Percentiles rank a stretch among this genome's conserved stretches.
Evolutionary conservation across 2,329 filamentous ascomycete species (phyloP).

Genomic region (Aspergillus jensenii): DNA sequence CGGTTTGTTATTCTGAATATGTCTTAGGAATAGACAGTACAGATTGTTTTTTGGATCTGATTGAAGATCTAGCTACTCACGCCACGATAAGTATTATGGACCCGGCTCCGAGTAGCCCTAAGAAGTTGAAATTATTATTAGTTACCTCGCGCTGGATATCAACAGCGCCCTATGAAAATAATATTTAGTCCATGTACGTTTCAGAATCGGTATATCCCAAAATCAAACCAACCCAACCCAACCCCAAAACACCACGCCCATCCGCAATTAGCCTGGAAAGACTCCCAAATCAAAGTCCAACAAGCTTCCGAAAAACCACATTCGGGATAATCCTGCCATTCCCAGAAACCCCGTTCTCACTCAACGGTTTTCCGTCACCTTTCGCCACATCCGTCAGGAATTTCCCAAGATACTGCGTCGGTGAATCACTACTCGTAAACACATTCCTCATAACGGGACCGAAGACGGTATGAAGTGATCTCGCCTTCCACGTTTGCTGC

Average conservation of each 20-base stretch:
- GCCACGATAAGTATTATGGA: too few species aligned
- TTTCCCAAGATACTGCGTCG: slow-evolving; percentile 49
- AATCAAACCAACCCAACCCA: background rate
- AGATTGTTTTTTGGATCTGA: too few species aligned
- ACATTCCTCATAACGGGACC: background rate
- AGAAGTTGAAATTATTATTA: background rate
- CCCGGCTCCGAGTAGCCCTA: too few species aligned
- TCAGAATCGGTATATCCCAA: background rate
- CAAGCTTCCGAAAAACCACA: slow-evolving; percentile 9
- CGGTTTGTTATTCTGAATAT: too few species aligned
- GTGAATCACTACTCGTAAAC: slow-evolving; percentile 31
- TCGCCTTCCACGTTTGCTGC: slow-evolving; percentile 20
- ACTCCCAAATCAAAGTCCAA: slow-evolving; percentile 3
- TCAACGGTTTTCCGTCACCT: slow-evolving; percentile 6
- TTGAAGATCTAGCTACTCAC: too few species aligned
- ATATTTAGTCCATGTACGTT: background rate
- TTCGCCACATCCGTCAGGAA: slow-evolving; percentile 51
- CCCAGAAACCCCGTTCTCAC: slow-evolving; percentile 7
- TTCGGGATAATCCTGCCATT: slow-evolving; percentile 15
- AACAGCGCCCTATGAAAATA: background rate
- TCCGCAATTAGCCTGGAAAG: background rate
- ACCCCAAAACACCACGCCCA: background rate
- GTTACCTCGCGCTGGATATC: too few species aligned
- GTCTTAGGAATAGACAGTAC: too few species aligned
- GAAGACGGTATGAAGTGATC: slow-evolving; percentile 19